Evolutionary conservation across 2,329 filamentous ascomycete genomes (phyloP).

Genomic region (Exophiala dermatitidis): DNA sequence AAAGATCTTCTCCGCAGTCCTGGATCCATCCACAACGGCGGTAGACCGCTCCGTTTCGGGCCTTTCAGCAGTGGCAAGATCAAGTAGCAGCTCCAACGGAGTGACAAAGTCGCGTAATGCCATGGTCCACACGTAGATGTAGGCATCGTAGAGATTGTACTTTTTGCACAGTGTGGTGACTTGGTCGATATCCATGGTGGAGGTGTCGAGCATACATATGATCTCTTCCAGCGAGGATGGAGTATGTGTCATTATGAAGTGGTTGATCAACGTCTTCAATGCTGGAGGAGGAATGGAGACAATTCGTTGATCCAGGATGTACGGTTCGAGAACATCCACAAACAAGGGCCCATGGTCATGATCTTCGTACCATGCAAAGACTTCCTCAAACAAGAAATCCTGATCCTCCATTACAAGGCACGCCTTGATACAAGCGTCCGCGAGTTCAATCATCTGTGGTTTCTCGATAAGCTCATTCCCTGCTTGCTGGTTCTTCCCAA

Average conservation of each 20-base stretch:
- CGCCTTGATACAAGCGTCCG: constrained; percentile 74
- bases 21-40: constrained; percentile 31
- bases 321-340: constrained; percentile 78
- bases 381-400: constrained; percentile 83
- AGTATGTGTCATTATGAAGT: constrained; percentile 70
- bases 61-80: constrained; percentile 6
- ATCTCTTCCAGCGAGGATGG: constrained; percentile 82
- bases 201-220: constrained; percentile 84
- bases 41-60: neutral
- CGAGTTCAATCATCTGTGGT: constrained; percentile 65
- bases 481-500: constrained; percentile 54
- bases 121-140: constrained; percentile 95
- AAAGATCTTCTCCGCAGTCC: constrained; percentile 72
- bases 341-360: constrained; percentile 66
- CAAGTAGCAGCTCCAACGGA: constrained; percentile 67
- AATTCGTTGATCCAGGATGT: constrained; percentile 72
- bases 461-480: constrained; percentile 47
- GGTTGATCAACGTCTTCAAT: constrained; percentile 75
- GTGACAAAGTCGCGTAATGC: constrained; percentile 84
- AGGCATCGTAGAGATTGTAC: constrained; percentile 84
- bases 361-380: constrained; percentile 86
- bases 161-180: constrained; percentile 85
- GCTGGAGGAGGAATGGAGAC: constrained; percentile 69
- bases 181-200: constrained; percentile 88
- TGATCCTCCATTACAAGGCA: constrained; percentile 69